Evolutionary conservation across 305 asterid genomes (phyloP).

Genomic region (Rubia occidens): DNA sequence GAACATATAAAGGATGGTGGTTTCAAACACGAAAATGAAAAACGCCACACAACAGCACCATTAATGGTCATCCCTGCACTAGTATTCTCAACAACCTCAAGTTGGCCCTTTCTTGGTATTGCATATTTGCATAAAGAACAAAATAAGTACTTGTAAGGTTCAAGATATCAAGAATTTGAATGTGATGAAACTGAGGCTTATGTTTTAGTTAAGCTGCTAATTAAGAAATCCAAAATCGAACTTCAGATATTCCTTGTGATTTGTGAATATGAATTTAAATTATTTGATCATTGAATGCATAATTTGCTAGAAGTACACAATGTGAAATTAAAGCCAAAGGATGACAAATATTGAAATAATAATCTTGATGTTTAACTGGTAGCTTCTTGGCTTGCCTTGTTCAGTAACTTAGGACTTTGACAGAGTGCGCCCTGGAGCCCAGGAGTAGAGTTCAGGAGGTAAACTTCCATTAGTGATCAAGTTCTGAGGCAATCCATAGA

Average conservation of each 20-base stretch:
- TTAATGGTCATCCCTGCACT: too few relatives aligned
- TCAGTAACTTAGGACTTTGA: slow-evolving; percentile 20
- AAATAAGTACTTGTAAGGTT: too few relatives aligned
- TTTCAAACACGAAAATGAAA: too few relatives aligned
- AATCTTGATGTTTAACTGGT: neutral
- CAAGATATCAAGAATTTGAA: neutral
- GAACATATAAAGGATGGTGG: too few relatives aligned
- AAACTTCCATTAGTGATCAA: slow-evolving; percentile 39
- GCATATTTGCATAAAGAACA: too few relatives aligned
- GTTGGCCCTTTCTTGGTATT: too few relatives aligned
- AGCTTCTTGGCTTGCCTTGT: neutral
- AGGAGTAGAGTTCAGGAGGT: slow-evolving; percentile 39
- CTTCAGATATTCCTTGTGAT: neutral
- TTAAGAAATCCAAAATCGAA: neutral
- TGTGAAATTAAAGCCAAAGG: neutral
- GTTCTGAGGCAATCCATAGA: slow-evolving; percentile 50
- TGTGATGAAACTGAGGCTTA: neutral
- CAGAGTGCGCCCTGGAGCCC: slow-evolving; percentile 41
- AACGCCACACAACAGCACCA: too few relatives aligned
- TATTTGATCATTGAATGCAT: neutral
- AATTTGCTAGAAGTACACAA: neutral
- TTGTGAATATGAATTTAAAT: neutral
- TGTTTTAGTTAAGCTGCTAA: too few relatives aligned
- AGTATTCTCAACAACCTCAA: too few relatives aligned
- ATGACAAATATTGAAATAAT: neutral